Percentiles rank a stretch among this genome's conserved stretches.
Conservation (phyloP, 2,329 filamentous ascomycete genomes). For the Neopestalotiopsis clavispora region DNA sequence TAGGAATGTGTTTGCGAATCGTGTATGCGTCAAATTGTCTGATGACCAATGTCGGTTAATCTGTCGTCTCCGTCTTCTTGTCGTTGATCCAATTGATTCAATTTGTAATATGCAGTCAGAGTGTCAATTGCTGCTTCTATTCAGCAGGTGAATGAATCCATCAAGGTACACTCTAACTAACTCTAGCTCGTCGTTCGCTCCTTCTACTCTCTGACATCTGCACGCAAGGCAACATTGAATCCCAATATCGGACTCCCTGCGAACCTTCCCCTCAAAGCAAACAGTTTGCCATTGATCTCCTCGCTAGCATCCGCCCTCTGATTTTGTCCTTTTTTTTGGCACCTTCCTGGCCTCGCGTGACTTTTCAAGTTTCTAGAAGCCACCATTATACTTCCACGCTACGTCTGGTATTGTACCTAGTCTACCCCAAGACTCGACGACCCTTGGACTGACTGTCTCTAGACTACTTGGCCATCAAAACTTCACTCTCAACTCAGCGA, state of each 20-base stretch:
- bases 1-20: neutral
- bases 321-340: neutral
- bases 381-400: neutral
- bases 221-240: too few relatives aligned
- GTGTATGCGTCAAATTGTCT: neutral
- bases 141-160: too few relatives aligned
- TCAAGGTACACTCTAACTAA: too few relatives aligned
- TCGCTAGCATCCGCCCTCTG: neutral
- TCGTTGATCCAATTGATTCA: neutral
- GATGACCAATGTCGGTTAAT: neutral
- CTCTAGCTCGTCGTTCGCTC: too few relatives aligned
- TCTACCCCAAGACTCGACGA: neutral
- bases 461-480: neutral
- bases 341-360: neutral
- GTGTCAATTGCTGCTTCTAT: too few relatives aligned
- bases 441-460: neutral
- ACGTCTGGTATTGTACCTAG: neutral
- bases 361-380: neutral
- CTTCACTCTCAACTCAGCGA: neutral
- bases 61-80: neutral
- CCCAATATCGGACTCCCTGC: neutral
- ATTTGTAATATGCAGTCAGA: too few relatives aligned
- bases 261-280: neutral
- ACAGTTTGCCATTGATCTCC: neutral
- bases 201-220: too few relatives aligned